Conservation (phyloP, 345 rosid species). For the Arabidopsis suecica region DNA sequence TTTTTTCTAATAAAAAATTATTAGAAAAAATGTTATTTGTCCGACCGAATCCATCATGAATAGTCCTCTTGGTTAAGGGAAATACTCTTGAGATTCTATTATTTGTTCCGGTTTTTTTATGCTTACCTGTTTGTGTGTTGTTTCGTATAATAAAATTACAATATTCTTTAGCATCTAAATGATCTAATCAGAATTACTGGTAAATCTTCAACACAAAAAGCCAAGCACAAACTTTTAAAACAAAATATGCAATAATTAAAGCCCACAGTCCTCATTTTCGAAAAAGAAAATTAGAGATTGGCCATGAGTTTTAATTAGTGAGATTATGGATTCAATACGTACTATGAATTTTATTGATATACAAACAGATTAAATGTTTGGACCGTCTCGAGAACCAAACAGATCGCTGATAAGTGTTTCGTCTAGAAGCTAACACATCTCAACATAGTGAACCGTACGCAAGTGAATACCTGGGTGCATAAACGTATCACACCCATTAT, state of each 20-base stretch:
- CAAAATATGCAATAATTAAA: not conserved
- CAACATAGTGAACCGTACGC: conserved; percentile 37
- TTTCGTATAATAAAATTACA: conserved; percentile 2
- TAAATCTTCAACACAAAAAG: not conserved
- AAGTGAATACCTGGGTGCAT: conserved; percentile 15
- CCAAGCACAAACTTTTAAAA: not conserved
- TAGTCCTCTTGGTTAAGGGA: conserved; percentile 5
- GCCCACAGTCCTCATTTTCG: not conserved
- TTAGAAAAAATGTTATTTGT: not conserved
- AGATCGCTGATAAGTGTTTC: conserved; percentile 28
- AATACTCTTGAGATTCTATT: conserved; percentile 8
- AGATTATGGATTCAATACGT: not conserved
- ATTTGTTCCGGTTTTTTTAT: conserved; percentile 1
- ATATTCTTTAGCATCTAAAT: not conserved
- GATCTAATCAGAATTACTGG: not conserved
- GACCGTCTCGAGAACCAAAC: conserved; percentile 14
- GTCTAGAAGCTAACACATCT: conserved; percentile 18
- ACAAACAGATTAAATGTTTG: not conserved
- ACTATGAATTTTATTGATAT: not conserved
- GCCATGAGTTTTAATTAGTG: not conserved
- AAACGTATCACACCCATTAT: conserved; percentile 13
- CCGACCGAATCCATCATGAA: not conserved
- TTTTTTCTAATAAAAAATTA: not conserved
- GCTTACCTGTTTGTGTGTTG: conserved; percentile 7
- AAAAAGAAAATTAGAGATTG: not conserved